These are phyloP conservation scores for Zangia roseola DNA, from an alignment of 768 basidiomycete species.

Conservation along the genomic window DNA sequence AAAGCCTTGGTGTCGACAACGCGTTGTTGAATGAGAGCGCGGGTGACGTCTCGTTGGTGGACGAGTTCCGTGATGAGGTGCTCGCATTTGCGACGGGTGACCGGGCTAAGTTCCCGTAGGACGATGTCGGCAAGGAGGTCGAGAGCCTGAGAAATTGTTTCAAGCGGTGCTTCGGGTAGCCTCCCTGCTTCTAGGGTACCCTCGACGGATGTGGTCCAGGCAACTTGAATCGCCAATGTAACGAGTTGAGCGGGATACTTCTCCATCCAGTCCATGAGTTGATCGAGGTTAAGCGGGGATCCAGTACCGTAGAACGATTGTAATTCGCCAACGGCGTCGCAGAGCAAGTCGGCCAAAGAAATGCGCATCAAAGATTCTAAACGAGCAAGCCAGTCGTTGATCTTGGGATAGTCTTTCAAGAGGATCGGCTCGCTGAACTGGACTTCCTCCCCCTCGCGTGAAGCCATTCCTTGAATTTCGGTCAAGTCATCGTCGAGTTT, in stretches of 20 bases:
- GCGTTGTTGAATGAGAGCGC: constrained; percentile 67
- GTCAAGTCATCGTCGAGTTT: constrained; percentile 84
- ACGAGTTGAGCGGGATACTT: constrained; percentile 95
- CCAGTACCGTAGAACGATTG: constrained; percentile 75
- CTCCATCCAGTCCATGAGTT: constrained; percentile 88
- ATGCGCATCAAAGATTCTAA: constrained; percentile 92
- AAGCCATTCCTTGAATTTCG: constrained; percentile 90
- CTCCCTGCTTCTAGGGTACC: constrained; percentile 53
- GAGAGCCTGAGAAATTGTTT: constrained; percentile 76
- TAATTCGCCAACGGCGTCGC: constrained; percentile 77
- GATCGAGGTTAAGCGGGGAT: constrained; percentile 55
- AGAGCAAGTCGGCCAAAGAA: constrained; percentile 81
- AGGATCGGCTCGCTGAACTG: constrained; percentile 78
- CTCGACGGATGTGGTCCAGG: constrained; percentile 90
- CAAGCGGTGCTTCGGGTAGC: constrained; percentile 63
- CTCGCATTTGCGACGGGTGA: constrained; percentile 97
- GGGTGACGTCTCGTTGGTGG: constrained; percentile 94
- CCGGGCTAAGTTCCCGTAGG: constrained; percentile 80
- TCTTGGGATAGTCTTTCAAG: constrained; percentile 92
- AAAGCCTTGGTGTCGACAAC: constrained; percentile 71
- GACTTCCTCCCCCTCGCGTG: constrained; percentile 94
- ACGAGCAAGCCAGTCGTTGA: constrained; percentile 97
- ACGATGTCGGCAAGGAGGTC: constrained; percentile 98
- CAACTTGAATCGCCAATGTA: constrained; percentile 91
- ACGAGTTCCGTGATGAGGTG: constrained; percentile 98